phyloP scores from a whole-genome alignment of 306 rosid genomes.

The Prunus kanzakura region DNA sequence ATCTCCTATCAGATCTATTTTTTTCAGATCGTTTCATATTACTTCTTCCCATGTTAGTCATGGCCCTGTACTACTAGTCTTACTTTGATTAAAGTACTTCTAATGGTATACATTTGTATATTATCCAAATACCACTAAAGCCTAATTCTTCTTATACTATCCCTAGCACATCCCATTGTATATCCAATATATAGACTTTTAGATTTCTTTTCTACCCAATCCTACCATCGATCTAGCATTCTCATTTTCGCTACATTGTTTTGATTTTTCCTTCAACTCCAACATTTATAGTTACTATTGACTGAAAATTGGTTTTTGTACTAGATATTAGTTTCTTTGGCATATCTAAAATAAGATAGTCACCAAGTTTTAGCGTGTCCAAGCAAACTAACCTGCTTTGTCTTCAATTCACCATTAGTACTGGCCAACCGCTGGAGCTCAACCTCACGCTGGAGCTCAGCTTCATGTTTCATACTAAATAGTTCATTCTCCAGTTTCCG shows the following conservation, averaged over 20 bases:
- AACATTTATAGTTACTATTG: neutral
- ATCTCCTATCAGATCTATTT: neutral
- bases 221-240: neutral
- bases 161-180: neutral
- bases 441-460: slow-evolving; percentile 38
- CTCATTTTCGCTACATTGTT: neutral
- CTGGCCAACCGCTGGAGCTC: slow-evolving; percentile 28
- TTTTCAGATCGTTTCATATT: neutral
- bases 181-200: neutral
- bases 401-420: slow-evolving; percentile 40
- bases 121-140: neutral
- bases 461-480: slow-evolving; percentile 45
- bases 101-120: neutral
- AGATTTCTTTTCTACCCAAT: neutral
- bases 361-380: neutral
- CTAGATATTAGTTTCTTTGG: neutral
- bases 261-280: neutral
- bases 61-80: neutral
- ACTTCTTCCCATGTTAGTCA: neutral
- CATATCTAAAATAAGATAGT: neutral
- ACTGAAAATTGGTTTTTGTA: neutral
- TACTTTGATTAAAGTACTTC: neutral
- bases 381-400: slow-evolving; percentile 57
- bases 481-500: slow-evolving; percentile 61
- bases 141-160: neutral